Evolutionary conservation across 1,284 basidiomycete genomes (phyloP).

Genomic region (Xerocomus amazonicus): DNA sequence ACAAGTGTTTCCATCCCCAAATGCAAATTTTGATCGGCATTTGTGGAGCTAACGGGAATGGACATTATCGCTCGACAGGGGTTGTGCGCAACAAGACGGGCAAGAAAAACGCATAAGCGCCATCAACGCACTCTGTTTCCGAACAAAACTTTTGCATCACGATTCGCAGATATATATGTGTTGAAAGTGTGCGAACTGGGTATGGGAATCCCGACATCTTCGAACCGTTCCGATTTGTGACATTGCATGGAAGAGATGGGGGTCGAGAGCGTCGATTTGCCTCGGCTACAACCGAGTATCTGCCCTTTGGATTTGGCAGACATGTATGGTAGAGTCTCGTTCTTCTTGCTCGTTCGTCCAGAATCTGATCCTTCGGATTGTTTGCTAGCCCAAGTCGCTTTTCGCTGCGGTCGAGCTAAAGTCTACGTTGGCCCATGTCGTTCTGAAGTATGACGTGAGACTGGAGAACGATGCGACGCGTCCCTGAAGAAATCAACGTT

Average conservation of each 20-base stretch:
- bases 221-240: constrained; percentile 33
- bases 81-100: no score
- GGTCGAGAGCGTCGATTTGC: constrained; percentile 17
- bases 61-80: no score
- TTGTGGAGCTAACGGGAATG: no score
- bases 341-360: no score
- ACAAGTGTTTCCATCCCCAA: no score
- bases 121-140: constrained; percentile 5
- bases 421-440: constrained; percentile 11
- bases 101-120: no score
- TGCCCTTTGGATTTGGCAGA: constrained; percentile 13
- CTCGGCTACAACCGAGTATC: constrained; percentile 11
- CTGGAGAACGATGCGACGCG: constrained; percentile 23
- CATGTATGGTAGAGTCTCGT: constrained; percentile 11
- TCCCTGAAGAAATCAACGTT: no score
- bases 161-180: neutral
- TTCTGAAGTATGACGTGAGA: constrained; percentile 11
- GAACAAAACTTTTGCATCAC: constrained; percentile 13
- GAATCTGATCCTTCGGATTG: neutral
- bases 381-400: constrained; percentile 12
- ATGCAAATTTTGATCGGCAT: no score
- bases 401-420: constrained; percentile 8
- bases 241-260: constrained; percentile 11
- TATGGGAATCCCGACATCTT: constrained; percentile 30
- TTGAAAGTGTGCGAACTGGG: neutral